Evolutionary conservation across 2,329 filamentous ascomycete species (phyloP).

Genomic region (Sporothrix variecibatus): DNA sequence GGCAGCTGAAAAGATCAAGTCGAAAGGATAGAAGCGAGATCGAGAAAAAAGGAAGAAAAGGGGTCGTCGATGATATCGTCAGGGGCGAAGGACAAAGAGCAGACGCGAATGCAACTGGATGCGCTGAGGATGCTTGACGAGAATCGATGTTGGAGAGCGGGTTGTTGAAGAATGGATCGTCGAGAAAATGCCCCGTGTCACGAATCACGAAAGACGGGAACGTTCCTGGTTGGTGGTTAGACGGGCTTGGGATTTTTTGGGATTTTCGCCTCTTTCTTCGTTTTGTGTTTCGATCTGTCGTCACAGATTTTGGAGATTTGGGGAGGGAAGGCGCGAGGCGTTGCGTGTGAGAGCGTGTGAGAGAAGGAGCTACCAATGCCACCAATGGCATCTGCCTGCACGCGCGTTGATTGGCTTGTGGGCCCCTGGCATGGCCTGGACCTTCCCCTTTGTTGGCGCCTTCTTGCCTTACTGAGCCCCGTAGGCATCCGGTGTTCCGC

Average conservation of each 20-base stretch:
- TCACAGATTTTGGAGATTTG: constrained; percentile 12
- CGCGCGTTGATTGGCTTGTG: neutral
- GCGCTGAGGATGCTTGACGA: neutral
- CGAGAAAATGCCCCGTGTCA: neutral
- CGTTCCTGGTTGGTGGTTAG: neutral
- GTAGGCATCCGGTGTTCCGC: neutral
- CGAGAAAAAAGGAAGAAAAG: neutral
- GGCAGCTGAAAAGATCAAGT: neutral
- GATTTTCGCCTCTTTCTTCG: neutral
- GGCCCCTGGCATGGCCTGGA: neutral
- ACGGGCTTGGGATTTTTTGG: neutral
- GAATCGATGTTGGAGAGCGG: neutral
- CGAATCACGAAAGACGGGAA: neutral
- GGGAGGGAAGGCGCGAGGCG: constrained; percentile 7
- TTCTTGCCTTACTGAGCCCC: constrained; percentile 13
- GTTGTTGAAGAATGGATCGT: neutral
- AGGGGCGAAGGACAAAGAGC: neutral
- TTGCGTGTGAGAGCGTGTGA: neutral
- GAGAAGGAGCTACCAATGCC: neutral
- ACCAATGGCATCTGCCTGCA: neutral
- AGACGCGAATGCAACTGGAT: neutral
- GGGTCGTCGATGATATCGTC: neutral
- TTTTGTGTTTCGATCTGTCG: constrained; percentile 8
- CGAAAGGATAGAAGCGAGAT: neutral
- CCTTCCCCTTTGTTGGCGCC: neutral